Base-by-base conservation (phyloP, 2,329 filamentous ascomycete genomes). In the Hymenoscyphus repandus region DNA sequence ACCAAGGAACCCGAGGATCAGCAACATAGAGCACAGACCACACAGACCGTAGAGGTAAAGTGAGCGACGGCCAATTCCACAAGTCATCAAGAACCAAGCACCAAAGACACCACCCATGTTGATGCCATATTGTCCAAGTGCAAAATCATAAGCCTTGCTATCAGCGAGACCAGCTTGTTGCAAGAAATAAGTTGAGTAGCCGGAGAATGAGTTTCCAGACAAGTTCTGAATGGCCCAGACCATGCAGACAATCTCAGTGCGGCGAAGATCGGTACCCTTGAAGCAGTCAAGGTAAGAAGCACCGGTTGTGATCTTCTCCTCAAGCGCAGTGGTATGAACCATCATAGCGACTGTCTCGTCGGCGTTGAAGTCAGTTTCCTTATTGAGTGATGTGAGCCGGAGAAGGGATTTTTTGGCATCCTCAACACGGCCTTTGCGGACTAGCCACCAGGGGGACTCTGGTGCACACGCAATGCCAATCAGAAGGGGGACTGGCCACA, bases 1-100 rank as follows among this genome's bases (percentile, higher is more conserved):
- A 66, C 72, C 74, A 50, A 76, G 71, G 47, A 95, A 93, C 12
- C 90, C 90, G 66, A 95, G 84, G 66, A 91, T 74, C 61, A 95
- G 74, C 2, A 96, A 79, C 85, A 95, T 77, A 32, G 69, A 58
- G 64, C 55, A 73, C 44, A 58, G 71, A 62, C 58, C 67, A 27
- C 73, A 65, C 1, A 68, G 56, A 53, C 78, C 78, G 64, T 72
- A 78, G 30, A 78, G 70, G 56, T 77, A 77, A 41, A 81, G 72
- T 0, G 72, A 68, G 68, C 77, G 70, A 5, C 78, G 73, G n/a
- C 78, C 78, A 55, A 77, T 54, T 7, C 63, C 62, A 9, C 50
- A 38, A 31, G 53, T 54, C 55, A 78, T 72, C 4, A 77, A 60
- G 44, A 69, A 71, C 78, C 78, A 82, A 1, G 76, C 77, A n/a